Evolutionary conservation across 2,329 filamentous ascomycete species (phyloP), one percentile per base, ranked within the genome.

Genomic region (Fusarium pilosicola): DNA sequence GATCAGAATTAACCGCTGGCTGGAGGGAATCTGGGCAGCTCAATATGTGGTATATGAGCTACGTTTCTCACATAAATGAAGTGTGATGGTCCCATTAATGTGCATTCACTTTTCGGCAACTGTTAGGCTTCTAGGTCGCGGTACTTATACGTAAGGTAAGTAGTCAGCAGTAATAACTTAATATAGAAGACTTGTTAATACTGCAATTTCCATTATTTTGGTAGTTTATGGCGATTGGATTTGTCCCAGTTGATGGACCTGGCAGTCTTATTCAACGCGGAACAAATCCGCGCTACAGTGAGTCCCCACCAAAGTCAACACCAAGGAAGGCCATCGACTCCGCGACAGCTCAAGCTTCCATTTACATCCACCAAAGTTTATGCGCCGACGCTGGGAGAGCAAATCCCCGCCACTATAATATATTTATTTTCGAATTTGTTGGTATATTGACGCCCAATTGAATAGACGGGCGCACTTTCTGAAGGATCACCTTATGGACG

Each of bases 241-340:
- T 39, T 17, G 28, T 34, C 30, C 4, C 11, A 28, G 55, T 30
- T 24, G 28, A 36, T 28, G 20, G 24, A 18, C 20, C 20, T 54
- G 34, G 7, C 18, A 26, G 28, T 36, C 28, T 48, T 39, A 54
- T 32, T 9, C 24, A 36, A 10, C 9, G 63, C 71, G 71, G 71
- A 74, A 74, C 62, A 32, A 32, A 57, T 66, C 71, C 71, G 71
- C 71, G 38, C 49, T n/a, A 49, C 44, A 42, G 18, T 39, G 13
- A 30, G 68, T 61, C 65, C 71, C 71, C 68, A 73, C 68, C 59
- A 62, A 61, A 26, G 59, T 62, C 55, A 68, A 72, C 63, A 52
- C 38, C 24, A 44, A 51, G 49, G 34, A 41, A 48, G 58, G 28
- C 34, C 34, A 54, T 36, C 56, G 48, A 55, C 45, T 72, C 36